These are phyloP conservation scores for Haberlea rhodopensis DNA, from an alignment of 257 asterid genomes.

Conservation along the genomic window DNA sequence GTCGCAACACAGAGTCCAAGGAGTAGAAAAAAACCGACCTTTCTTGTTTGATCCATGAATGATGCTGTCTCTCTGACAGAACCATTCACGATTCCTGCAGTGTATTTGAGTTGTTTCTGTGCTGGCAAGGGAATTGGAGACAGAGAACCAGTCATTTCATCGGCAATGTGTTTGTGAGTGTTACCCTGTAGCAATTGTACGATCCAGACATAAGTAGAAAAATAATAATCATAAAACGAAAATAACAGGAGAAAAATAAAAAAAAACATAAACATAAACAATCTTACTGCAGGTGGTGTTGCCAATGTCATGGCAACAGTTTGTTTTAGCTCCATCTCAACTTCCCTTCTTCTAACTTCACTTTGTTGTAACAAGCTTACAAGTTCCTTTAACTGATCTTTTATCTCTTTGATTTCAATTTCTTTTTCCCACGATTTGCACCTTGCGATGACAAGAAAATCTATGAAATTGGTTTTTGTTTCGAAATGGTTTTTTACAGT, in stretches of 20 bases:
- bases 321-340: constrained; percentile 81
- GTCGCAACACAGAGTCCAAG: constrained; percentile 6
- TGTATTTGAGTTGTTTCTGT: constrained; percentile 91
- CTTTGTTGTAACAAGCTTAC: constrained; percentile 76
- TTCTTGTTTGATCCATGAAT: constrained; percentile 72
- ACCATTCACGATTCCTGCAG: constrained; percentile 86
- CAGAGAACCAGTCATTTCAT: constrained; percentile 61
- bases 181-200: constrained; percentile 35
- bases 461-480: too few species aligned
- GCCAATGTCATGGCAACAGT: constrained; percentile 50
- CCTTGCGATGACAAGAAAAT: constrained; percentile 40
- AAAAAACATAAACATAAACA: too few species aligned
- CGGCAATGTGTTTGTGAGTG: constrained; percentile 61
- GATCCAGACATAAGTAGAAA: constrained; percentile 11
- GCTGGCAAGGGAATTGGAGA: constrained; percentile 93
- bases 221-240: not conserved
- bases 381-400: constrained; percentile 91
- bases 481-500: too few species aligned
- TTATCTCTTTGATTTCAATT: constrained; percentile 80
- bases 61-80: constrained; percentile 73
- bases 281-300: constrained; percentile 73
- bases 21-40: constrained; percentile 66
- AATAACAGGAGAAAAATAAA: too few species aligned
- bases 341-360: constrained; percentile 78
- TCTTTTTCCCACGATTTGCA: constrained; percentile 90